phyloP scores from a whole-genome alignment of 2,329 filamentous ascomycete genomes.

The Epichloe festucae region DNA sequence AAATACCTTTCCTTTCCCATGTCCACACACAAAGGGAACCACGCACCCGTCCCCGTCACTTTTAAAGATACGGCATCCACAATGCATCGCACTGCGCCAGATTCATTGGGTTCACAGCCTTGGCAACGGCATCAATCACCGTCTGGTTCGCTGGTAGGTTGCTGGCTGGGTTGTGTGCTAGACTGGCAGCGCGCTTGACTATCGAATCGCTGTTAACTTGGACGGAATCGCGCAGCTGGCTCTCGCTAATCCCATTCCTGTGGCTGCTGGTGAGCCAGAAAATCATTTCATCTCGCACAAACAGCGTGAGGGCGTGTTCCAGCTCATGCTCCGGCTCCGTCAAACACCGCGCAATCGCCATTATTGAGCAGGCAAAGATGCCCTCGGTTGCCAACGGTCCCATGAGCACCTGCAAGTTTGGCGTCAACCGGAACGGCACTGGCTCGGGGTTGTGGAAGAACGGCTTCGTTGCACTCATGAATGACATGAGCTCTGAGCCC shows the following conservation, averaged over 20 bases:
- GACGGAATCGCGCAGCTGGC: slow-evolving; percentile 64
- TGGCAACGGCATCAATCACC: slow-evolving; percentile 86
- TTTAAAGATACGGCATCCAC: slow-evolving; percentile 75
- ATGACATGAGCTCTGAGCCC: slow-evolving; percentile 88
- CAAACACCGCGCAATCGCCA: slow-evolving; percentile 90
- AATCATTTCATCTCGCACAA: slow-evolving; percentile 95
- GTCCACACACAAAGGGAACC: too few relatives aligned
- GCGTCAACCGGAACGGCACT: slow-evolving; percentile 92
- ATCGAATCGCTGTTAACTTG: slow-evolving; percentile 81
- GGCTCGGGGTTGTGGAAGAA: slow-evolving; percentile 92
- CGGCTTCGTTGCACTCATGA: slow-evolving; percentile 71
- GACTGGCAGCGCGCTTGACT: slow-evolving; percentile 74
- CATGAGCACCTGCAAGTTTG: slow-evolving; percentile 92
- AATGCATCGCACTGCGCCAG: slow-evolving; percentile 78
- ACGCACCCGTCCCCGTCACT: background rate
- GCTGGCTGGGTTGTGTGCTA: slow-evolving; percentile 65
- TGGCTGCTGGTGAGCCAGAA: slow-evolving; percentile 86
- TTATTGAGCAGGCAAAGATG: slow-evolving; percentile 87
- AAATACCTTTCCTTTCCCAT: background rate
- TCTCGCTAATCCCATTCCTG: slow-evolving; percentile 41
- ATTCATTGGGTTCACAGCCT: slow-evolving; percentile 83
- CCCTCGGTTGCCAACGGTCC: slow-evolving; percentile 91
- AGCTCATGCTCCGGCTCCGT: slow-evolving; percentile 82
- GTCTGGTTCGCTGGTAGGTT: slow-evolving; percentile 94
- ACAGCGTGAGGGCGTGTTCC: slow-evolving; percentile 88